Evolutionary conservation across 2,329 filamentous ascomycete species (phyloP).

Genomic region (Ophiostoma tasmaniense): DNA sequence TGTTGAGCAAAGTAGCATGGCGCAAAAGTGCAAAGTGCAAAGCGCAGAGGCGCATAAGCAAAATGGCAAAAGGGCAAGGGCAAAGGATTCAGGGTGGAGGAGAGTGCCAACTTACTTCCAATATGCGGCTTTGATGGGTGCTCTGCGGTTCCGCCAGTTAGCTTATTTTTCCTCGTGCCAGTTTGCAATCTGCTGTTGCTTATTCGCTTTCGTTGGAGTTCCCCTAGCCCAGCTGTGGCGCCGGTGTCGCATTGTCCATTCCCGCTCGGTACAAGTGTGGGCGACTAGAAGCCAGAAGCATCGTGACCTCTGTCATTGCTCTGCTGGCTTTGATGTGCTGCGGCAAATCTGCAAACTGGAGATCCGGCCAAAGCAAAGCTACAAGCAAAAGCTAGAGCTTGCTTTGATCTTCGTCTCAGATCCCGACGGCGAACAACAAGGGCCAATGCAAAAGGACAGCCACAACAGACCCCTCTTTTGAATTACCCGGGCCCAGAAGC

Average conservation of each 20-base stretch:
- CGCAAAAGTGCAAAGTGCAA: conserved; percentile 19
- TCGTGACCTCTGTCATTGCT: neutral
- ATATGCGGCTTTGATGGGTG: conserved; percentile 63
- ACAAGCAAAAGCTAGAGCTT: neutral
- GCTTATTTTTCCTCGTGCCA: conserved; percentile 23
- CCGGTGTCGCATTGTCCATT: conserved; percentile 1
- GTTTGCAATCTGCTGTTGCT: neutral
- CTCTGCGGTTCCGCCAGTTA: conserved; percentile 38
- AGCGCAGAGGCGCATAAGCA: neutral
- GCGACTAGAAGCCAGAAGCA: neutral
- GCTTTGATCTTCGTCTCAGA: neutral
- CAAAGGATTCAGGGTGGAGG: neutral
- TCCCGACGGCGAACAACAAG: neutral
- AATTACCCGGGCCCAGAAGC: neutral
- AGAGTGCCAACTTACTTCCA: conserved; percentile 40
- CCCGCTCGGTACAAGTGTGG: neutral
- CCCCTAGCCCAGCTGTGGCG: neutral
- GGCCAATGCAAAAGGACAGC: neutral
- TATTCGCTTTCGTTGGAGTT: neutral
- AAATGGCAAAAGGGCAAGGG: neutral
- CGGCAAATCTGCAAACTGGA: neutral
- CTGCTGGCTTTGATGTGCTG: neutral
- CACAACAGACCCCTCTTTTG: neutral
- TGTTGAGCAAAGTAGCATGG: neutral
- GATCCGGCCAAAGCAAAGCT: neutral